These are phyloP conservation scores for Neurospora intermedia DNA, from an alignment of 495 filamentous ascomycete species.

Conservation along the genomic window DNA sequence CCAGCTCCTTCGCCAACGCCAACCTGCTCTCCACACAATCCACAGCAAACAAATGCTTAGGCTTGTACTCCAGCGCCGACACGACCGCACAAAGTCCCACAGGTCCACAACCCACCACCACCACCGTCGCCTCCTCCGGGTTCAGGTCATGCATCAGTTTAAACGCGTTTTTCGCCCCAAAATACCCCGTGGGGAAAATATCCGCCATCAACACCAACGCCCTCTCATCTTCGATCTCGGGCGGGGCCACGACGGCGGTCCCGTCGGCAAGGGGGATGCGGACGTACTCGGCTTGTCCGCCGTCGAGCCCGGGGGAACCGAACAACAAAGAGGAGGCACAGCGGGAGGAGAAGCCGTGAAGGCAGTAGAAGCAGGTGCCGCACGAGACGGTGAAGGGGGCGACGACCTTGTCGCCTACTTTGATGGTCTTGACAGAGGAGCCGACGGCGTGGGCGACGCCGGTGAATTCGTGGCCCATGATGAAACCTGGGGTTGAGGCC, in stretches of 20 bases:
- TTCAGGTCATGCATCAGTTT: conserved; percentile 44
- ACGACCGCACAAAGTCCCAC: conserved; percentile 83
- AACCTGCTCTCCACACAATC: conserved; percentile 73
- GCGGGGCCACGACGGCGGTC: conserved; percentile 66
- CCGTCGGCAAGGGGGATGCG: conserved; percentile 78
- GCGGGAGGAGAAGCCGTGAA: conserved; percentile 66
- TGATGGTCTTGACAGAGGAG: conserved; percentile 52
- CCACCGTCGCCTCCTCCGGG: conserved; percentile 47
- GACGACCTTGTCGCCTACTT: conserved; percentile 69
- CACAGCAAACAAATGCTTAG: conserved; percentile 74
- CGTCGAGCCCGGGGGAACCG: conserved; percentile 63
- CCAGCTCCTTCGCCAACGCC: conserved; percentile 63
- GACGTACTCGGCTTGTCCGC: conserved; percentile 85
- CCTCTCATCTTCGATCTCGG: conserved; percentile 58
- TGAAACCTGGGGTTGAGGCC: conserved; percentile 35
- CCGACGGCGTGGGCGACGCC: conserved; percentile 64
- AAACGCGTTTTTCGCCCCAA: conserved; percentile 79
- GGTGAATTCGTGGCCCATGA: conserved; percentile 73
- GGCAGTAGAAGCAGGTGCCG: conserved; percentile 85
- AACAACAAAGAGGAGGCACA: conserved; percentile 70
- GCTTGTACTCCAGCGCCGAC: conserved; percentile 68
- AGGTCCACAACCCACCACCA: conserved; percentile 82
- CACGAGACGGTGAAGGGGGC: conserved; percentile 82
- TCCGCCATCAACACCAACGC: conserved; percentile 83
- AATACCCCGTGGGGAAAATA: conserved; percentile 81